Percentiles rank a stretch among this genome's conserved stretches.
Evolutionary conservation across 768 basidiomycete species (phyloP).

Genomic region (Leccinum obscurum): DNA sequence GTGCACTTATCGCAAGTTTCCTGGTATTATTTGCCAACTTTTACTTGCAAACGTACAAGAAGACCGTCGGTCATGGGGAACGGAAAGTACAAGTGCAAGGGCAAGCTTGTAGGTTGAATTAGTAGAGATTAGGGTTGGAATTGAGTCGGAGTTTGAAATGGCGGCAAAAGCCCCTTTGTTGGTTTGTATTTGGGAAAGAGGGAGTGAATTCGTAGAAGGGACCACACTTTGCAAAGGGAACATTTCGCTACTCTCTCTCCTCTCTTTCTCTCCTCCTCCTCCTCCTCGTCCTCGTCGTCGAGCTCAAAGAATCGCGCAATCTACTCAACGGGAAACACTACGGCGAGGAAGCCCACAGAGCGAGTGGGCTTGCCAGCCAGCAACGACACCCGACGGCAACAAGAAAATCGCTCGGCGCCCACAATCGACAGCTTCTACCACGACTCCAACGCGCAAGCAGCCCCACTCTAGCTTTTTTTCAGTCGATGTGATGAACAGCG

Average conservation of each 20-base stretch:
- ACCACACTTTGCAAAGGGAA: constrained; percentile 23
- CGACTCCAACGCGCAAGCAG: constrained; percentile 11
- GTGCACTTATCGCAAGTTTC: constrained; percentile 21
- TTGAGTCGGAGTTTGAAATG: constrained; percentile 23
- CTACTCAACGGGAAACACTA: neutral
- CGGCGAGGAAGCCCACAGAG: constrained; percentile 8
- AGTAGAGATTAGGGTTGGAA: neutral
- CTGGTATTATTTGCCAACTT: constrained; percentile 27
- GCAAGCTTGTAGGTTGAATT: neutral
- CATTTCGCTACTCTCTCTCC: constrained; percentile 9
- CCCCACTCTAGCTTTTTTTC: constrained; percentile 4
- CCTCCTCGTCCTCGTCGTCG: constrained; percentile 17
- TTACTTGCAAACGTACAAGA: constrained; percentile 26
- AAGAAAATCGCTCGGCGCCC: constrained; percentile 19
- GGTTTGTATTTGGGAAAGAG: constrained; percentile 28
- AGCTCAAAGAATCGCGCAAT: constrained; percentile 10
- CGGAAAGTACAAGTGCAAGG: neutral
- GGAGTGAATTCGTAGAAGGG: constrained; percentile 12
- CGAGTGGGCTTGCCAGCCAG: neutral
- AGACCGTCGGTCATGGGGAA: neutral
- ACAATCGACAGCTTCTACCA: constrained; percentile 15
- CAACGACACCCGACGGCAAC: constrained; percentile 11
- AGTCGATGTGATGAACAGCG: constrained; percentile 43
- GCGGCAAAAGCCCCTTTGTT: constrained; percentile 29
- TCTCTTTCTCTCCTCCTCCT: constrained; percentile 2